These are phyloP conservation scores for Beauveria rudraprayagi DNA, from an alignment of 2,329 filamentous ascomycete species.

Conservation along the genomic window DNA sequence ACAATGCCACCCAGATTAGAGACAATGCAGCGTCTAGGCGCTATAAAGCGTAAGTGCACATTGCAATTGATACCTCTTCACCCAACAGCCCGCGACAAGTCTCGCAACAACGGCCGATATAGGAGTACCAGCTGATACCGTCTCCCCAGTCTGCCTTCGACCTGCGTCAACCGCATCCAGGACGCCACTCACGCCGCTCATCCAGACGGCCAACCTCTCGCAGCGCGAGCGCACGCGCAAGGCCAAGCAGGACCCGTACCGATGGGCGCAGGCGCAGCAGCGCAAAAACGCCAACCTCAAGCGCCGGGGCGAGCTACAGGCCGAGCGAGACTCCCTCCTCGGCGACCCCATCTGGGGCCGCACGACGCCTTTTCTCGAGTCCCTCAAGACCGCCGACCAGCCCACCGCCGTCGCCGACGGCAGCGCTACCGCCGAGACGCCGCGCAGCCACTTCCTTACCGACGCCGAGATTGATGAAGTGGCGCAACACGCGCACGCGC, in stretches of 20 bases:
- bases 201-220: slow-evolving; percentile 57
- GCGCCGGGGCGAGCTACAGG: slow-evolving; percentile 60
- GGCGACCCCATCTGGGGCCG: slow-evolving; percentile 76
- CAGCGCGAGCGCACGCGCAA: slow-evolving; percentile 56
- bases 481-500: slow-evolving; percentile 56
- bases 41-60: slow-evolving; percentile 47
- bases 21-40: slow-evolving; percentile 50
- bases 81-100: neutral
- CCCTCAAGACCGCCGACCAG: slow-evolving; percentile 61
- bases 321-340: slow-evolving; percentile 53
- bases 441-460: slow-evolving; percentile 71
- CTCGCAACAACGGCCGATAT: neutral
- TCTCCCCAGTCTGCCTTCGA: slow-evolving; percentile 49
- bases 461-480: slow-evolving; percentile 59
- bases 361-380: slow-evolving; percentile 74
- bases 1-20: slow-evolving; percentile 63
- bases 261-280: slow-evolving; percentile 70
- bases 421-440: neutral
- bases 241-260: slow-evolving; percentile 71
- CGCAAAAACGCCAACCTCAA: slow-evolving; percentile 76
- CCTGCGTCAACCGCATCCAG: slow-evolving; percentile 38
- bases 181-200: slow-evolving; percentile 47
- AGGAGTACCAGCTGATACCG: slow-evolving; percentile 17
- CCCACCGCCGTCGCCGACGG: slow-evolving; percentile 15
- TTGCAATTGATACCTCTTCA: slow-evolving; percentile 10